Base-by-base conservation (phyloP, 2,329 filamentous ascomycete species). In the Sporothrix luriei region DNA sequence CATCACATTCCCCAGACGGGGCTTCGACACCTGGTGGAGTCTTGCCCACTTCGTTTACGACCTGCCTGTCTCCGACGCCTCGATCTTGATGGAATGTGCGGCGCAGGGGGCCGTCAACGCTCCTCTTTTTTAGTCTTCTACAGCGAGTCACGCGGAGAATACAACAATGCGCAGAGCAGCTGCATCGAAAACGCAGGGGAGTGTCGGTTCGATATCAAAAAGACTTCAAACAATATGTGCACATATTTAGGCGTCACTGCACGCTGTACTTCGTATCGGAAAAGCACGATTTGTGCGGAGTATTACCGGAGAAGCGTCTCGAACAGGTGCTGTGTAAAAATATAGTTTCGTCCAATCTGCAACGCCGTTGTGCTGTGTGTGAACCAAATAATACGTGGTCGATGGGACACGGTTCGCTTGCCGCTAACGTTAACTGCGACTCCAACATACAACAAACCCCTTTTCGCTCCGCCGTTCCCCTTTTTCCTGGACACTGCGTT, bases 31-130 rank as follows among this genome's bases (percentile, higher is more conserved):
- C n/a, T 11, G n/a, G 57, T 46, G 57, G 38, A 9, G 14, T 46
- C 26, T 29, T 40, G 54, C 29, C 52, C 52, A 26, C 52, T 24
- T 57, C 52, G 14, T 19, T 14, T 26, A 57, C 52, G 33, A 5
- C 33, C 55, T n/a, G 19, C 21, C 55, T 43, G 10, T 14, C 40
- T 64, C 5, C 21, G 29, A 48, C 21, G 4, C 55, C 33, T 46
- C 21, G 55, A 59, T 59, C 33, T 59, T 40, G 33, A 26, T 33
- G 43, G 62, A 40, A 51, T 40, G 62, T 65, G 33, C 33, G 43
- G 62, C n/a, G 43, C 61, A 66, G 48, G 64, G 64, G 33, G 5
- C 33, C n/a, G n/a, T n/a, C n/a, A n/a, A n/a, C n/a, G n/a, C n/a
- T n/a, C n/a, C n/a, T n/a, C n/a, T n/a, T 33, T 33, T 33, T 33